Evolutionary conservation across 306 rosid species (phyloP), one percentile per base, ranked within the genome.

Genomic region (Castanospermum australe): DNA sequence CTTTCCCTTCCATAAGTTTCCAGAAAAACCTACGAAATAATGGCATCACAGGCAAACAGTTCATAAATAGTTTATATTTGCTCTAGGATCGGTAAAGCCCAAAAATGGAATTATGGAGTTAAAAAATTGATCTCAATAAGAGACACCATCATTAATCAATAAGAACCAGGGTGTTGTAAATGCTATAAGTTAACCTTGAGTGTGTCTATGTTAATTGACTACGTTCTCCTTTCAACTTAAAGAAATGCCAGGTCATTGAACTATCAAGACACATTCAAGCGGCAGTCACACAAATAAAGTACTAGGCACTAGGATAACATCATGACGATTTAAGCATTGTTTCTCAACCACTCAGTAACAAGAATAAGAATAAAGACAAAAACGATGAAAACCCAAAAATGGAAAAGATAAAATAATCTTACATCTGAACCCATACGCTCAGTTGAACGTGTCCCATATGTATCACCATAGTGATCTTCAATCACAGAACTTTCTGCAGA

Each of bases 401-500:
- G 72, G 9, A 61, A 57, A 65, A 56, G 3, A 67, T 36, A 50
- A 51, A 28, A 18, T 14, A 2, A 22, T 66, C 90, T 84, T 80
- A 90, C 94, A 73, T 83, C 84, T 83, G 71, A 57, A 33, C 8
- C 71, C 14, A 1, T 13, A 68, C 24, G 50, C 72, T 76, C 88
- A 64, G 85, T 60, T 41, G 82, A 82, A 22, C 13, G 79, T 32
- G 60, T 51, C 63, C 75, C 64, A 35, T 47, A 52, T 24, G 70
- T 63, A 80, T 74, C 47, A 61, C 48, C 72, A 69, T 18, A 48
- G 30, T 50, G 79, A 36, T 83, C 86, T 64, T 82, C 91, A 42
- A 86, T 80, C 57, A 71, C 47, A 9, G 61, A 44, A 79, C 84
- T 87, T 81, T 82, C 93, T 85, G 84, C 76, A 57, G 25, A 67